These are phyloP conservation scores for Platanthera guangdongensis DNA, from an alignment of 106 monocot species.

Conservation along the genomic window DNA sequence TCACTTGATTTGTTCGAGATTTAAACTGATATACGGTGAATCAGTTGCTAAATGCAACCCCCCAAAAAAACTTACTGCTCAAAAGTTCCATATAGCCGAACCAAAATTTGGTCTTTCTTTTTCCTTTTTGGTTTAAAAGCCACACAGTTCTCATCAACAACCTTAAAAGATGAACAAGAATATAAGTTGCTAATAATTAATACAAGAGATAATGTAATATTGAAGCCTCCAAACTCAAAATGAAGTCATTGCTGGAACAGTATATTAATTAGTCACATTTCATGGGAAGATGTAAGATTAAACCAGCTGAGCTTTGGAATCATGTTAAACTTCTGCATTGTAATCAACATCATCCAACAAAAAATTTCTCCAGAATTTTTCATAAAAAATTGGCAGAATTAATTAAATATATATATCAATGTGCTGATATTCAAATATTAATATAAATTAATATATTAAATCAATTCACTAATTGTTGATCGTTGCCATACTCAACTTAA, in stretches of 20 bases:
- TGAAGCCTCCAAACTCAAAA: not conserved
- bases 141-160: constrained; percentile 9
- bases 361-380: not conserved
- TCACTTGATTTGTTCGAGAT: not conserved
- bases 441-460: not conserved
- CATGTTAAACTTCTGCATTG: not conserved
- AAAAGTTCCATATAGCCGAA: constrained; percentile 9
- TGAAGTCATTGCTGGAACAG: not conserved
- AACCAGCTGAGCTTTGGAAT: not conserved
- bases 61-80: constrained; percentile 5
- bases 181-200: not conserved
- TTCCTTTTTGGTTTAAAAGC: constrained; percentile 5
- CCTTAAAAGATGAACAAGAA: not conserved
- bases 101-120: not conserved
- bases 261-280: not conserved
- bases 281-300: not conserved
- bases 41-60: not conserved
- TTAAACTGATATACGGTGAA: not conserved
- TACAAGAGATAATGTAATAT: not conserved
- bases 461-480: not conserved
- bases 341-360: not conserved
- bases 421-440: not conserved
- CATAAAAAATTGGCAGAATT: not conserved
- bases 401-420: not conserved
- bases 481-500: too few relatives aligned